phyloP scores from a whole-genome alignment of 1,284 basidiomycete species.

The Ustilago vetiveriae region DNA sequence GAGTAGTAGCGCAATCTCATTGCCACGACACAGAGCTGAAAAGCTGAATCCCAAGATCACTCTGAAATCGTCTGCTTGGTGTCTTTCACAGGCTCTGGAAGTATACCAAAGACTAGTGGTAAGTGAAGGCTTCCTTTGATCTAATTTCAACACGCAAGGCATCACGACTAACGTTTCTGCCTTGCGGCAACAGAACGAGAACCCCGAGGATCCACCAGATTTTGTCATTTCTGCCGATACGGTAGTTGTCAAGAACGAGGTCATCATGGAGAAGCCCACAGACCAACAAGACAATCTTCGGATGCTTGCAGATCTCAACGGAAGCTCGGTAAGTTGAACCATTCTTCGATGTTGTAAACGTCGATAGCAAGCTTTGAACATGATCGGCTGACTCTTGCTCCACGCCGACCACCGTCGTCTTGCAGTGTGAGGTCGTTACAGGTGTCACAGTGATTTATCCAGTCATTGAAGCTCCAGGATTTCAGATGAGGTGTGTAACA shows the following conservation, averaged over 20 bases:
- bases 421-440: slow-evolving; percentile 60
- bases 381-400: too few relatives aligned
- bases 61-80: too few relatives aligned
- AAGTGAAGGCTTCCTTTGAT: too few relatives aligned
- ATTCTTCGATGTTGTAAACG: too few relatives aligned
- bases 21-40: too few relatives aligned
- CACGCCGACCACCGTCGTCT: too few relatives aligned
- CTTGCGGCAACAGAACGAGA: slow-evolving; percentile 67
- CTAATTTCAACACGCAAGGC: too few relatives aligned
- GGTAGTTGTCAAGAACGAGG: slow-evolving; percentile 57
- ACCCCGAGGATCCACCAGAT: slow-evolving; percentile 87
- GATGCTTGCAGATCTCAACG: slow-evolving; percentile 85
- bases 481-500: slow-evolving; percentile 76
- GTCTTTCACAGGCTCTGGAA: slow-evolving; percentile 67
- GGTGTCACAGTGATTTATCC: slow-evolving; percentile 77
- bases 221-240: slow-evolving; percentile 79
- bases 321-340: slow-evolving; percentile 28
- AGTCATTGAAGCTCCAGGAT: slow-evolving; percentile 83
- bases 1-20: slow-evolving; percentile 4
- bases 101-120: slow-evolving; percentile 60
- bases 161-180: too few relatives aligned
- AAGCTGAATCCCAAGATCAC: too few relatives aligned
- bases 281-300: slow-evolving; percentile 84
- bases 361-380: too few relatives aligned
- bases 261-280: slow-evolving; percentile 85